phyloP scores from a whole-genome alignment of 345 rosid species.

The Eucalyptus urophylla region DNA sequence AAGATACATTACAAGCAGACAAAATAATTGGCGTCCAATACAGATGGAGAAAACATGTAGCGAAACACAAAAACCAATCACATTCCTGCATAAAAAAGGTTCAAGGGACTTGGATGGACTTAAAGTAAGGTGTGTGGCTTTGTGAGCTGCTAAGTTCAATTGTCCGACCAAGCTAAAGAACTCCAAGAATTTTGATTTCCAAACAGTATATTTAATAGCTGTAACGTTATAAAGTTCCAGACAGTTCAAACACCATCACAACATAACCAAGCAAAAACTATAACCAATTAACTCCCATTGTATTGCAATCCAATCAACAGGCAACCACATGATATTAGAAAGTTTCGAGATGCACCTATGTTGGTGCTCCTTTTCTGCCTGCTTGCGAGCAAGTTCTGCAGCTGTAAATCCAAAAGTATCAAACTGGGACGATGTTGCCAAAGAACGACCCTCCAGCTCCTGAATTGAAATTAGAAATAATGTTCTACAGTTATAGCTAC shows the following conservation, averaged over 20 bases:
- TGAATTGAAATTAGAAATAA: constrained; percentile 8
- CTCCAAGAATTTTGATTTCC: neutral
- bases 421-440: constrained; percentile 71
- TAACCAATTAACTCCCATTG: neutral
- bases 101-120: neutral
- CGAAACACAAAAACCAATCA: neutral
- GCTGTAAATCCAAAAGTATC: constrained; percentile 99
- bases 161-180: neutral
- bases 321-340: neutral
- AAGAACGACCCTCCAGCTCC: constrained; percentile 71
- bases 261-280: neutral
- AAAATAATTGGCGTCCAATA: neutral
- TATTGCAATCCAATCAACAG: neutral
- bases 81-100: neutral
- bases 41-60: neutral
- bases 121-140: neutral
- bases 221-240: neutral
- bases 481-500: neutral
- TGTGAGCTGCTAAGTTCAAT: neutral
- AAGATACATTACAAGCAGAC: neutral
- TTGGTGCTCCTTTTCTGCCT: constrained; percentile 80
- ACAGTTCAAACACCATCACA: neutral
- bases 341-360: constrained; percentile 36
- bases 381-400: constrained; percentile 76
- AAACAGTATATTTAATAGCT: neutral